These are phyloP conservation scores for Przewalskia tangutica DNA, from an alignment of 257 asterid genomes.

Conservation along the genomic window DNA sequence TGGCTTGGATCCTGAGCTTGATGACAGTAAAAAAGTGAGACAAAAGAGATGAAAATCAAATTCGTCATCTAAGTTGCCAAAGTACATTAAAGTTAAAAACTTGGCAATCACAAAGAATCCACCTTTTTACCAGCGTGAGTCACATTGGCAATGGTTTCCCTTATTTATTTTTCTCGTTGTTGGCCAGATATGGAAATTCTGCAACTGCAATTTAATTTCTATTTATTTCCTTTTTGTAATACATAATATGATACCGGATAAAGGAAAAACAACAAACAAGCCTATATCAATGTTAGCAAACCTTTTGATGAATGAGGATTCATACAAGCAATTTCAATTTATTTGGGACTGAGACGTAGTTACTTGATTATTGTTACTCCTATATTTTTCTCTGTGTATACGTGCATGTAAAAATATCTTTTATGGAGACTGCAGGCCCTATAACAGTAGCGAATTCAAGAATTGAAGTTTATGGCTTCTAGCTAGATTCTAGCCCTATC, in stretches of 20 bases:
- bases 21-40: not conserved
- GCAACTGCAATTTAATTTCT: not conserved
- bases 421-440: not conserved
- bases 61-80: not conserved
- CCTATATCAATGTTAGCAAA: not conserved
- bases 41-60: not conserved
- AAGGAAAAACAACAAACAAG: not conserved
- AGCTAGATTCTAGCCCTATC: too few relatives aligned
- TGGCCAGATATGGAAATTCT: not conserved
- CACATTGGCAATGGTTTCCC: not conserved
- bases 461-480: too few relatives aligned
- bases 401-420: not conserved
- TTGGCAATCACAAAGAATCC: not conserved
- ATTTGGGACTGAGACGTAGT: not conserved
- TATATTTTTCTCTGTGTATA: not conserved
- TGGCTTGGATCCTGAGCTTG: not conserved
- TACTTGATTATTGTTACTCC: not conserved
- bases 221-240: not conserved
- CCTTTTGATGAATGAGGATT: not conserved
- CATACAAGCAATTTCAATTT: not conserved
- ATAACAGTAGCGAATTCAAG: too few relatives aligned
- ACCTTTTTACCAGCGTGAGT: not conserved
- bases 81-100: not conserved
- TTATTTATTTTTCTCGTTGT: not conserved
- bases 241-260: not conserved